Base-by-base conservation (phyloP, 495 filamentous ascomycete genomes). In the Neurospora pannonica region DNA sequence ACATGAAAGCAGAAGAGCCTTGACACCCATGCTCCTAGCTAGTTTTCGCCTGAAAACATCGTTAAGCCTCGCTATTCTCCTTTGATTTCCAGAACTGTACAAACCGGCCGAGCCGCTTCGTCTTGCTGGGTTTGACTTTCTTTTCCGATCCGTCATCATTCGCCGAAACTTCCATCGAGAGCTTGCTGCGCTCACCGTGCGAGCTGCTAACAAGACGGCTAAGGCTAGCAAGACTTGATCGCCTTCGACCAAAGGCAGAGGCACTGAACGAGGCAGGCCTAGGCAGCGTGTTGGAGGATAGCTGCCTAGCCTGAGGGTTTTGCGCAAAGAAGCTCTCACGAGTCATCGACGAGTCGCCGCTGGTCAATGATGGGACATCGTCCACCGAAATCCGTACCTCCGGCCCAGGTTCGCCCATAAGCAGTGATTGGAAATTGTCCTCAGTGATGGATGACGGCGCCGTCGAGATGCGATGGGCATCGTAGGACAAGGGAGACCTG, bases 321-420 rank as follows among this genome's bases (percentile, higher is more conserved):
- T 83, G 80, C 0, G 79, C 75, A n/a, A 84, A 83, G 15, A 81
- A 77, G 78, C 87, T 87, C 38, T 89, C 89, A 73, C 91, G 90
- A 4, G 93, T 93, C 89, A 90, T 92, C 17, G 93, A 95, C 1
- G 94, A 97, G 76, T 93, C 89, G 79, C 92, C 94, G 82, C 92
- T 95, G 21, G 91, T 94, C 38, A 97, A 82, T 38, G 94, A 97
- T 8, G 94, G 94, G 13, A 95, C 92, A 82, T 94, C 93, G 73
- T 97, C 94, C 31, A 94, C 87, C 8, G 94, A 97, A 24, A 90
- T 86, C 71, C 94, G 91, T 15, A 91, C 74, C 74, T 90, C 89
- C 17, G 89, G 89, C 7, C 88, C 87, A 38, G 89, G 88, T 71
- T 92, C 90, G 40, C 89, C 88, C 77, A 90, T 85, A 7, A 88